phyloP scores from a whole-genome alignment of 176 grass and related monocot species.

The Elaeis guineensis region DNA sequence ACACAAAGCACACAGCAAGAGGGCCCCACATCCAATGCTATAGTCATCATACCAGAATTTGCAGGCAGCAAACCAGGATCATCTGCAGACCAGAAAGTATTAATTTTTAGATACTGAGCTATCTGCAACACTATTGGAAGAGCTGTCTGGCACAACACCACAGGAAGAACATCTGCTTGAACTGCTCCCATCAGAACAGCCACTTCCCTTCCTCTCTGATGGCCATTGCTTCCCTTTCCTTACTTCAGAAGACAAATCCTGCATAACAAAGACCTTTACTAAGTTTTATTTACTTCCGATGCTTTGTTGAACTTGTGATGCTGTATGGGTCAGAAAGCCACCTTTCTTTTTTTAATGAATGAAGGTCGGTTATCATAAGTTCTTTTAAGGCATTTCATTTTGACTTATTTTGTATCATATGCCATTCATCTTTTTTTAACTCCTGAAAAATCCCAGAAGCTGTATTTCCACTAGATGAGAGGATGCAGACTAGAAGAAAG shows the following conservation, averaged over 20 bases:
- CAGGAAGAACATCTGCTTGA: constrained; percentile 54
- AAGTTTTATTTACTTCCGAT: constrained; percentile 4
- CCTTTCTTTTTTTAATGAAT: neutral
- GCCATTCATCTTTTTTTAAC: too few relatives aligned
- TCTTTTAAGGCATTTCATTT: too few relatives aligned
- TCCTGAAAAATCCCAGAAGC: too few relatives aligned
- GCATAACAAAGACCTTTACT: constrained; percentile 7
- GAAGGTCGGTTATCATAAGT: neutral
- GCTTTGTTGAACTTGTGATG: neutral
- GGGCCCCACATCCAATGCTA: too few relatives aligned
- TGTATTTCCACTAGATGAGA: too few relatives aligned
- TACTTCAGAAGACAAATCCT: constrained; percentile 51
- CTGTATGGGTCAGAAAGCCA: neutral
- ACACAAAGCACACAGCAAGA: too few relatives aligned
- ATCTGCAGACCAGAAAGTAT: too few relatives aligned
- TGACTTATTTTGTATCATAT: too few relatives aligned
- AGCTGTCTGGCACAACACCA: constrained; percentile 35
- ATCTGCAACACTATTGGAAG: constrained; percentile 36
- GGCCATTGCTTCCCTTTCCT: constrained; percentile 46
- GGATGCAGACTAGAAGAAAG: too few relatives aligned
- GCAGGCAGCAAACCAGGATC: too few relatives aligned
- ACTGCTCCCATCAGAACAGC: constrained; percentile 34
- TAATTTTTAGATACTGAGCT: constrained; percentile 24
- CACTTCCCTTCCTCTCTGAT: constrained; percentile 25
- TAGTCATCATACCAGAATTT: too few relatives aligned